phyloP scores from a whole-genome alignment of 2,329 filamentous ascomycete species.

The Tolypocladium pustulatum region DNA sequence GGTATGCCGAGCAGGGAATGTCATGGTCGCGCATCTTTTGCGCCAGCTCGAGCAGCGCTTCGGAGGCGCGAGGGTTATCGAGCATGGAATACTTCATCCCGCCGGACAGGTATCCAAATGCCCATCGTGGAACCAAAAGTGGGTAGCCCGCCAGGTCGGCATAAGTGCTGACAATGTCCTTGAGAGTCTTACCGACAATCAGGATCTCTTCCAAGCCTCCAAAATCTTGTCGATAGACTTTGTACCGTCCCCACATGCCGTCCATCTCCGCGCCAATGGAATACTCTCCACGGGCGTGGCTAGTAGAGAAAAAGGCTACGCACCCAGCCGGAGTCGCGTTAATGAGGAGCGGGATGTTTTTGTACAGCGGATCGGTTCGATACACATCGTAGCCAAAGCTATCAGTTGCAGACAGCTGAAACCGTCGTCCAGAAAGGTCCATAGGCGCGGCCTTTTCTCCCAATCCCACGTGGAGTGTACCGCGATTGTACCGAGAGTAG shows the following conservation, averaged over 20 bases:
- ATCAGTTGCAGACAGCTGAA: slow-evolving; percentile 39
- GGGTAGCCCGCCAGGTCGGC: neutral
- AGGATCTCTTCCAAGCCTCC: neutral
- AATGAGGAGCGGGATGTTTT: neutral
- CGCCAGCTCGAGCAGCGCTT: neutral
- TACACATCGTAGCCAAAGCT: neutral
- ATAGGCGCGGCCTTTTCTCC: slow-evolving; percentile 66
- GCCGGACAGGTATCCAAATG: neutral
- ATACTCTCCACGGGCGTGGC: neutral
- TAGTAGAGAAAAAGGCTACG: neutral
- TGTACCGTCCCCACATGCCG: neutral
- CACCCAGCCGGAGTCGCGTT: neutral
- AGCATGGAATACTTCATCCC: neutral
- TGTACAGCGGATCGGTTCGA: neutral
- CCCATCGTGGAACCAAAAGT: neutral
- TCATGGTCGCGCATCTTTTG: neutral
- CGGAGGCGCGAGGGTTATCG: neutral
- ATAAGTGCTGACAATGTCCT: neutral
- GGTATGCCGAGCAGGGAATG: neutral
- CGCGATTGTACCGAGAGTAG: slow-evolving; percentile 51
- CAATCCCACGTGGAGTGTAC: slow-evolving; percentile 57
- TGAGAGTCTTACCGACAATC: neutral
- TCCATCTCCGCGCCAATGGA: neutral
- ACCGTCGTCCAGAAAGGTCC: slow-evolving; percentile 57
- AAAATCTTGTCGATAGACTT: neutral